phyloP scores from a whole-genome alignment of 495 filamentous ascomycete genomes.

The Hypoxylon rickii region DNA sequence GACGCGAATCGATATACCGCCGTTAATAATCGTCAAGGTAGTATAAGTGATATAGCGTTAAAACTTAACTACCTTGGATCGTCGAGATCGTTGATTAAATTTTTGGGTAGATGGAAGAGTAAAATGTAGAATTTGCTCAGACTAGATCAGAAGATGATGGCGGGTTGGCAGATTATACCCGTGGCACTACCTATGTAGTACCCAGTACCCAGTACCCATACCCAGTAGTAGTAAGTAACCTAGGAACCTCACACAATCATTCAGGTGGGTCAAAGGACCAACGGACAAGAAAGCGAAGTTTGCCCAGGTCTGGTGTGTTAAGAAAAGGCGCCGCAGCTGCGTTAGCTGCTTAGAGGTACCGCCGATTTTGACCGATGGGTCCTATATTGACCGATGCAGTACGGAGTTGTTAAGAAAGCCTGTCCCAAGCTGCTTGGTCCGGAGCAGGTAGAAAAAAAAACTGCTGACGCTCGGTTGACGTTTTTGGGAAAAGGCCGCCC shows the following conservation, averaged over 20 bases:
- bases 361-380: conserved; percentile 32
- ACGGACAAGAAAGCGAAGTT: not conserved
- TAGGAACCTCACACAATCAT: not conserved
- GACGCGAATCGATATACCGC: conserved; percentile 1
- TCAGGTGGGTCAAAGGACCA: not conserved
- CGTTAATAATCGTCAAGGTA: conserved; percentile 8
- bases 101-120: conserved; percentile 2
- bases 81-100: not conserved
- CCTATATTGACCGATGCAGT: no score
- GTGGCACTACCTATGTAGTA: no score
- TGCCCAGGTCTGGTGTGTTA: conserved; percentile 27
- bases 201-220: no score
- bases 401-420: no score
- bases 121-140: not conserved
- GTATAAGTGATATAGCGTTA: no score
- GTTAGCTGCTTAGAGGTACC: no score
- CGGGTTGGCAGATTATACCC: conserved; percentile 7
- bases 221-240: no score
- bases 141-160: conserved; percentile 10
- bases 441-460: no score
- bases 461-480: conserved; percentile 33
- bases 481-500: conserved; percentile 14
- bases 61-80: no score
- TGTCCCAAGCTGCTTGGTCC: no score
- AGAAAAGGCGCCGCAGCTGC: conserved; percentile 14